Evolutionary conservation across 192 early-diverging fungal genomes (phyloP).

Genomic region (Chytriomyces sp.): DNA sequence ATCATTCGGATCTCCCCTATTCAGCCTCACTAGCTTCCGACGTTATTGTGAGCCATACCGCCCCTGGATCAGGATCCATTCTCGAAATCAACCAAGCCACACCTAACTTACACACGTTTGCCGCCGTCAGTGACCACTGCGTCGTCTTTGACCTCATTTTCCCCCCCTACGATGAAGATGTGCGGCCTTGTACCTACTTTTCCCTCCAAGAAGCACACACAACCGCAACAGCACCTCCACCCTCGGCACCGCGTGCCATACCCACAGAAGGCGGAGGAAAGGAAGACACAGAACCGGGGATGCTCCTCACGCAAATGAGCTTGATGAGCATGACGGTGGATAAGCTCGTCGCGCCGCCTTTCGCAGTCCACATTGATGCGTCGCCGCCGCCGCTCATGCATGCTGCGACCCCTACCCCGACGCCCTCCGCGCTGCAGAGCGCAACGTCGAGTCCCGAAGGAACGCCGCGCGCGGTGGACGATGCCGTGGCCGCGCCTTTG

Average conservation of each 20-base stretch:
- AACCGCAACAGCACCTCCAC: background rate
- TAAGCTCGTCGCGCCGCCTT: too few species aligned
- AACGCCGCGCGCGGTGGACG: too few species aligned
- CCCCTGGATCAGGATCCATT: constrained; percentile 30
- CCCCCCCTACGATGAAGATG: constrained; percentile 51
- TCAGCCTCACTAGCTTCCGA: background rate
- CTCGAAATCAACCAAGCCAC: constrained; percentile 32
- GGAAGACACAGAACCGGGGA: too few species aligned
- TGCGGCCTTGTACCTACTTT: constrained; percentile 51
- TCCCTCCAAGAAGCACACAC: background rate
- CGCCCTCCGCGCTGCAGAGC: background rate
- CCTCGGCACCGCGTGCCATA: background rate
- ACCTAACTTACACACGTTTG: constrained; percentile 45
- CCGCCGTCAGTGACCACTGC: constrained; percentile 44
- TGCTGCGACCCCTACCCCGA: background rate
- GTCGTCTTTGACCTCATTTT: constrained; percentile 54
- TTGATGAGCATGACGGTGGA: background rate
- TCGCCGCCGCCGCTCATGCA: background rate
- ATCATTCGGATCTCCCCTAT: background rate
- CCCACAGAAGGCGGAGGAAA: background rate
- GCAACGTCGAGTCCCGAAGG: background rate
- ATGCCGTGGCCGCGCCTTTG: background rate
- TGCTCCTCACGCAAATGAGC: too few species aligned
- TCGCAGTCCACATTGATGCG: background rate
- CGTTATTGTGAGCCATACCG: constrained; percentile 27